Percentiles rank a stretch among this genome's conserved stretches.
phyloP scores from a whole-genome alignment of 139 green algal genomes.

The Chlorella vulgaris region DNA sequence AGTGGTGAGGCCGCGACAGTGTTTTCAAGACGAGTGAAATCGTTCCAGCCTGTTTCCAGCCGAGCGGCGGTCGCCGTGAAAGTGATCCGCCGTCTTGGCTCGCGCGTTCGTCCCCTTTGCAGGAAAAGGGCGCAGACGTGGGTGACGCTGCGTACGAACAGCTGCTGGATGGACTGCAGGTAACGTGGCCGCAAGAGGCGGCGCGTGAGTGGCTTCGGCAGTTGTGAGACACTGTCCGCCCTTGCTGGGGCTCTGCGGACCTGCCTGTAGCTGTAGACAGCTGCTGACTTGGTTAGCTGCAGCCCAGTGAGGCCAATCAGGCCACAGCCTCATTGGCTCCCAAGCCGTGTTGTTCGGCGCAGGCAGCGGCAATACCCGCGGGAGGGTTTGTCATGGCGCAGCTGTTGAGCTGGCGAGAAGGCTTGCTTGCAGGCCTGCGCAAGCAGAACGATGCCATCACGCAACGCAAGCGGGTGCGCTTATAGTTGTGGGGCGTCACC shows the following conservation, averaged over 20 bases:
- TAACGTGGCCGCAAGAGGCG: not conserved
- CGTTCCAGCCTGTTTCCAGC: too few relatives aligned
- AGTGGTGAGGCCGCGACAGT: constrained; percentile 19
- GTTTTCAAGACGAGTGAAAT: not conserved
- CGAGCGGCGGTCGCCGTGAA: not conserved
- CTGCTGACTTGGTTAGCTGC: not conserved
- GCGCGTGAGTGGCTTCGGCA: not conserved
- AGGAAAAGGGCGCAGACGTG: constrained; percentile 39
- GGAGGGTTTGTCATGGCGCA: constrained; percentile 38
- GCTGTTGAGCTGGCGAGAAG: constrained; percentile 52
- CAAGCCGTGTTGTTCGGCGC: not conserved
- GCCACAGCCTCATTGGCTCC: not conserved
- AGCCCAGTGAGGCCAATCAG: not conserved
- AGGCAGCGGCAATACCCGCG: constrained; percentile 37
- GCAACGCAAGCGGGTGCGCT: constrained; percentile 46
- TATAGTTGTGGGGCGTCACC: too few relatives aligned
- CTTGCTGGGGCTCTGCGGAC: not conserved
- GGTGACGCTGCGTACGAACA: constrained; percentile 38
- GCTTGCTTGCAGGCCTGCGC: constrained; percentile 16
- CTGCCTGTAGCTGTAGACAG: not conserved
- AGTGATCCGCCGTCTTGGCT: not conserved
- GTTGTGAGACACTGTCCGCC: not conserved
- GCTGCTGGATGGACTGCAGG: constrained; percentile 42
- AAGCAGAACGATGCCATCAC: constrained; percentile 18
- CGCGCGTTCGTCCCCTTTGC: not conserved